Base-by-base conservation (phyloP, 2,329 filamentous ascomycete genomes). In the Xylariomycetidae sp. region DNA sequence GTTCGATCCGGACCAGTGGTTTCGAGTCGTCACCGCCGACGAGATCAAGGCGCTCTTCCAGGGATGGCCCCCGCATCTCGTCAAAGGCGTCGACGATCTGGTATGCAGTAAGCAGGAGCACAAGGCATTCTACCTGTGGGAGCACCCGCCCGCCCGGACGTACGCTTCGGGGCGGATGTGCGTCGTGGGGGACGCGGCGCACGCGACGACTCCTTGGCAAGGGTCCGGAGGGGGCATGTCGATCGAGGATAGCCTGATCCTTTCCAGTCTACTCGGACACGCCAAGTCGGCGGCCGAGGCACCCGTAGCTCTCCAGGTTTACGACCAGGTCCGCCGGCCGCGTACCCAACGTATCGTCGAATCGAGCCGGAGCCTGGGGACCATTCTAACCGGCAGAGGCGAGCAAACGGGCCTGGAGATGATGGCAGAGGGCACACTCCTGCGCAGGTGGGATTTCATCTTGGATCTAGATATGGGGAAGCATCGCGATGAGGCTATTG, bases 271-370 rank as follows among this genome's bases (percentile, higher is more conserved):
- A 5, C 38, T 48, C 4, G 44, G 45, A 2, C 33, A 32, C 10
- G 37, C 42, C 6, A 43, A 33, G 14, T 19, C 33, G 1, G 27
- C 31, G 13, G 13, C 5, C 6, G 44, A 47, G 12, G 46, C 48
- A 4, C 16, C 22, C 17, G 16, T 20, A 4, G 45, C 46, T 4
- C 27, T 49, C 29, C 36, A 31, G 15, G 39, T 32, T 2, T 51
- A 51, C 22, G 44, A 51, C 15, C 31, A 36, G 11, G 32, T 47
- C 15, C 40, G 42, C 5, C 45, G 42, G 6, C 42, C 44, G 4
- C 44, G 41, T 12, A 51, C 44, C 3, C 48, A 49, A n/a, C 39
- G 44, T 4, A 46, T 51, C 19, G 46, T 49, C 14, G 45, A 48
- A 4, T 48, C 41, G 2, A 48, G 45, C 29, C 37, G 46, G 17